A percentile compares a stretch with the other conserved stretches of the same genome.
Evolutionary conservation across 352 stramenopile species (phyloP).

Genomic region (Globisporangium radiosum): DNA sequence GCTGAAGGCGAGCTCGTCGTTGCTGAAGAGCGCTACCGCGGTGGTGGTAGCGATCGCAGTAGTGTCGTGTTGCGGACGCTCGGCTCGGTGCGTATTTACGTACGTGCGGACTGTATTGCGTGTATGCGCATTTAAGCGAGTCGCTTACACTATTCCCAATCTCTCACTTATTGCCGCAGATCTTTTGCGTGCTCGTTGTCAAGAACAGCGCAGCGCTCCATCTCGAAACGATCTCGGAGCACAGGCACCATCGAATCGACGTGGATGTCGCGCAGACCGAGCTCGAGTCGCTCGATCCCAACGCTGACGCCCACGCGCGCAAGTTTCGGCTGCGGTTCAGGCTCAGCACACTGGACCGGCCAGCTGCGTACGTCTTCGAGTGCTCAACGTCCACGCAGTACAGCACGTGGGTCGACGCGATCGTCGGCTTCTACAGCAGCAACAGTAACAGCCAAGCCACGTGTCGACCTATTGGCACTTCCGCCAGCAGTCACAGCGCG

Average conservation of each 20-base stretch:
- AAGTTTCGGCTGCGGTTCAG: slow-evolving; percentile 35
- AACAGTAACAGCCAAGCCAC: not conserved
- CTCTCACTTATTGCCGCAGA: slow-evolving; percentile 12
- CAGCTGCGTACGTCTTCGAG: slow-evolving; percentile 30
- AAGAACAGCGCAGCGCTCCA: slow-evolving; percentile 24
- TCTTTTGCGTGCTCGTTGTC: slow-evolving; percentile 36
- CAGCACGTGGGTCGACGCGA: slow-evolving; percentile 27
- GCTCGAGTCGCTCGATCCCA: slow-evolving; percentile 14
- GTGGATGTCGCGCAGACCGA: slow-evolving; percentile 33
- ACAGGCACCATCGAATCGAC: slow-evolving; percentile 27
- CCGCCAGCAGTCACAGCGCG: not conserved
- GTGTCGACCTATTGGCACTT: too few species aligned
- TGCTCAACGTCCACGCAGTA: slow-evolving; percentile 22
- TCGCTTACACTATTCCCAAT: too few species aligned
- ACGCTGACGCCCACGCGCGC: slow-evolving; percentile 22
- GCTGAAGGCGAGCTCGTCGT: slow-evolving; percentile 44
- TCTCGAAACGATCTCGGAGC: slow-evolving; percentile 31
- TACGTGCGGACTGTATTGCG: not conserved
- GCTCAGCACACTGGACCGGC: not conserved
- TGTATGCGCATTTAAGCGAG: not conserved
- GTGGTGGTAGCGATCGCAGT: slow-evolving; percentile 1
- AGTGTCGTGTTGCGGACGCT: slow-evolving; percentile 23
- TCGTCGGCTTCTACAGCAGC: slow-evolving; percentile 14
- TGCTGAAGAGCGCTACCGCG: slow-evolving; percentile 25
- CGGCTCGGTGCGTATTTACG: slow-evolving; percentile 29